Evolutionary conservation across 1,284 basidiomycete genomes (phyloP), one percentile per base, ranked within the genome.

Genomic region (Moesziomyces parantarcticus): DNA sequence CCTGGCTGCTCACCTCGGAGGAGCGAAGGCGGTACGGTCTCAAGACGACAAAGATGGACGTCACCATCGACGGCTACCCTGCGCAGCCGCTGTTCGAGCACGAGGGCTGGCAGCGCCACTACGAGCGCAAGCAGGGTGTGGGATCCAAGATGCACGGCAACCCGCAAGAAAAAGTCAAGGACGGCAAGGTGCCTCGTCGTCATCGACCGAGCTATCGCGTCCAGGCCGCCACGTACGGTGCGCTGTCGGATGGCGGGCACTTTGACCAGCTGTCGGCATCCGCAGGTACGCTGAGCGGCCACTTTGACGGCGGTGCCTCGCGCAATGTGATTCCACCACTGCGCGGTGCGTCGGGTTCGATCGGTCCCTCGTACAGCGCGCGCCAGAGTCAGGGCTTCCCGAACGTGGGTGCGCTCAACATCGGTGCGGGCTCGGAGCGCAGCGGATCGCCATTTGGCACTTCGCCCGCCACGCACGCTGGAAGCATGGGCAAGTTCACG

Each of bases 131-230:
- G 58, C 71, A 77, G 54, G 78, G 78, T 21, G 78, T 69, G 13
- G 78, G 78, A 2, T 72, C 67, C 50, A 78, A 78, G 54, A 79
- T 79, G 78, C 64, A 75, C 52, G 78, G 78, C 54, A 80, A 80
- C 26, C 78, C 78, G 18, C 78, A 80, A 45, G 78, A 80, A 29
- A 80, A 80, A 58, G 75, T 80, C 56, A 80, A 80, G 58, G 78
- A 80, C 41, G 78, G 76, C 25, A 75, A 70, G 50, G 65, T 70
- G 11, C 71, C 71, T 9, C 71, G 71, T 22, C 65, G 71, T 52
- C 71, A 74, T 52, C 66, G 66, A 51, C 71, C 71, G 1, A 64
- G 51, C 36, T 62, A 61, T 22, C 65, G 71, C 9, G 54, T 61
- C 1, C 50, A 51, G 34, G 46, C 65, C 14, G 62, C 62, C 4